phyloP scores from a whole-genome alignment of 306 rosid species.

The Rubus idaeus region DNA sequence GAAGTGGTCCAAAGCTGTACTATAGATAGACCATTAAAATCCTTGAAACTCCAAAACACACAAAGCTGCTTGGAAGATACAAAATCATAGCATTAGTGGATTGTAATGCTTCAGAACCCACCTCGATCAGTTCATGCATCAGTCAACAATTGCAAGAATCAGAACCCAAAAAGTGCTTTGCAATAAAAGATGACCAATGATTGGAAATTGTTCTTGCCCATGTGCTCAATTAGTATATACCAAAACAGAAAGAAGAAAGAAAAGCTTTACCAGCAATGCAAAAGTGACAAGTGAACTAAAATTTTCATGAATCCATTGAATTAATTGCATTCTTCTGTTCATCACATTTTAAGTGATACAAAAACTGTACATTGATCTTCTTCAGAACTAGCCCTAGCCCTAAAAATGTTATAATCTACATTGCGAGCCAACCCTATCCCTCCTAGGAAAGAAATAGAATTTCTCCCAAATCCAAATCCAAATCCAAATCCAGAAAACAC shows the following conservation, averaged over 20 bases:
- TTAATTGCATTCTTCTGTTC: neutral
- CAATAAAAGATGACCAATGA: neutral
- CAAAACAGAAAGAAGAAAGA: neutral
- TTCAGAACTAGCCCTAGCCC: neutral
- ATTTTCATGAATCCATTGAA: constrained; percentile 8
- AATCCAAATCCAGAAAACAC: constrained; percentile 14
- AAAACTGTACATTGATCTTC: neutral
- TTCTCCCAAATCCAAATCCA: neutral
- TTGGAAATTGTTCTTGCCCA: neutral
- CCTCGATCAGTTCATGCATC: neutral
- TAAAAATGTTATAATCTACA: neutral
- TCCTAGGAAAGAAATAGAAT: neutral
- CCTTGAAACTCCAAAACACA: too few species aligned
- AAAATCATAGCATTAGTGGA: neutral
- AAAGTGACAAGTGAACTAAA: neutral
- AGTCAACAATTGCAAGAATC: neutral
- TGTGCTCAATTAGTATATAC: neutral
- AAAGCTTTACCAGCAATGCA: too few species aligned
- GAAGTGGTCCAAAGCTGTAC: neutral
- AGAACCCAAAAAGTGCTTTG: neutral
- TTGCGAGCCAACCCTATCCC: neutral
- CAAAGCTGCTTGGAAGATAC: neutral
- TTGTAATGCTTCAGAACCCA: neutral
- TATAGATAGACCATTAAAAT: too few species aligned
- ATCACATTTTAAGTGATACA: neutral